Base-by-base conservation (phyloP, 2,329 filamentous ascomycete species). In the Ascochyta fabae region DNA sequence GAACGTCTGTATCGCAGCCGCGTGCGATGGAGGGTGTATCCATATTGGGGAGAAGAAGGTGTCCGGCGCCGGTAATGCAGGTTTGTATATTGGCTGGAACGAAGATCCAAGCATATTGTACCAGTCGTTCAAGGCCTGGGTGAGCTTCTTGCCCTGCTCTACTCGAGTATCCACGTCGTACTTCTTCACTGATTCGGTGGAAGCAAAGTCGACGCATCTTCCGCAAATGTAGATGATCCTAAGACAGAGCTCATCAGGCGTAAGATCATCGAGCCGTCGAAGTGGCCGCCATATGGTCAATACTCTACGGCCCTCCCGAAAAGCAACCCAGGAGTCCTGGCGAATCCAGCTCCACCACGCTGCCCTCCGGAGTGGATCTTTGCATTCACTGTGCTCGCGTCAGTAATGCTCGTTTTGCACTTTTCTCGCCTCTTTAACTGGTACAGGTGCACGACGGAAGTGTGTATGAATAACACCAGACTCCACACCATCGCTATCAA, bases 301-400 rank as follows among this genome's bases (percentile, higher is more conserved):
- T 2, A 81, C 80, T 7, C 80, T 77, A 4, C 86, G 75, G 22
- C 79, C 78, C 64, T 87, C 85, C 0, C 84, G 79, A 59, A 87
- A 87, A 0, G 85, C 85, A 2, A 84, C 85, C 85, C 85, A 88
- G 0, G 86, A 79, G 64, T 88, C 86, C 64, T 88, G 86, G n/a
- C 84, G 77, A 3, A 88, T 73, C 86, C 86, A 88, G 0, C 82
- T 81, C 86, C 86, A 88, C 86, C 86, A 88, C 0, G 85, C 83
- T 0, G 84, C 82, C 58, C 83, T 80, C 38, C 82, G 78, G 0
- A 88, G 74, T 0, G 84, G 83, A 0, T 81, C 80, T 15, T 54
- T 60, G 0, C 80, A 82, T 45, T 84, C 84, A 1, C 84, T 56
- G n/a, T 10, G 9, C 5, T 9, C 6, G 22, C n/a, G 24, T 56